Evolutionary conservation across 176 grass and related monocot species (phyloP), one percentile per base, ranked within the genome.

Genomic region (Poa annua): DNA sequence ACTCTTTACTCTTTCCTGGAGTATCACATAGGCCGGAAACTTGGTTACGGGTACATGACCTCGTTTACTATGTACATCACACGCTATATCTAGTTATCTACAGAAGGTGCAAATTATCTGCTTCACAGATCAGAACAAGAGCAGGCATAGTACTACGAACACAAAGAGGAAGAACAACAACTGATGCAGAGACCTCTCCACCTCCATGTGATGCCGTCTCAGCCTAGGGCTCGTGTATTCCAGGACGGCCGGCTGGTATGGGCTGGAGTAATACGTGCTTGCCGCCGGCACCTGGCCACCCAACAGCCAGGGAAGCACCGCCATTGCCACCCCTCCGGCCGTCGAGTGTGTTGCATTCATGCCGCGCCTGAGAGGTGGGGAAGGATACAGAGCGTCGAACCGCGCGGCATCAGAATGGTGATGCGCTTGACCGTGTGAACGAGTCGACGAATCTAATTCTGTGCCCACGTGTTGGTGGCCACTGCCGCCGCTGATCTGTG

Each of bases 121-220:
- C 54, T 77, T 81, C 38, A 15, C 21, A 50, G 44, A 50, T 73
- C 70, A 92, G 88, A 96, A 99, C 74, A 99, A 68, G 48, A 96
- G 80, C 14, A 96, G 83, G 75, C 93, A 99, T 20, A 99, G 33
- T 34, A 89, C 56, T 11, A 74, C 85, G 75, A 91, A 93, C 45
- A 89, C 84, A 26, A 41, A 85, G 33, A 95, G 89, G 88, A 96
- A 96, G 88, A 96, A 36, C 61, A 88, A 85, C 54, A 93, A 81
- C 83, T 99, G 96, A 79, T 99, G 91, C 63, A 99, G 91, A 2
- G 85, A 89, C 62, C 81, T 92, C 89, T 88, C 93, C 60, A 96
- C 53, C 74, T 89, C 83, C 44, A 93, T 44, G 38, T 96, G 80
- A 69, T 74, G 91, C 77, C 85, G 86, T 35, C 89, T 90, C 66